Evolutionary conservation across 495 filamentous ascomycete species (phyloP), one percentile per base, ranked within the genome.

Genomic region (Xylaria sp.): DNA sequence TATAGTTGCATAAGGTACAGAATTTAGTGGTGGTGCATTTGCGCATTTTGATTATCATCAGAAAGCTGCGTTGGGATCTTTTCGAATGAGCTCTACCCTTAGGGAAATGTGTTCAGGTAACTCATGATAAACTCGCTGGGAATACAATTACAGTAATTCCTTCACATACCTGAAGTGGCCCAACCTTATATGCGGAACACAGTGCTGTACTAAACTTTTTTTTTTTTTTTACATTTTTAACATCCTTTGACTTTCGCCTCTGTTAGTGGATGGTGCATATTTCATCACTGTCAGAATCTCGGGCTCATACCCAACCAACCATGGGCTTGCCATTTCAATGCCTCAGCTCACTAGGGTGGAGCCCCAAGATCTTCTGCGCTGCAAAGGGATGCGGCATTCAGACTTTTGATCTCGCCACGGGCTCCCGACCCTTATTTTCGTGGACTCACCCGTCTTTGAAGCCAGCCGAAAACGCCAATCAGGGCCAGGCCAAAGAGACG

Each of bases 311-410:
- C 44, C 40, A 50, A 31, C 17, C 57, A 88, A 31, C 17, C 57
- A 88, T 89, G 77, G 83, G 85, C 73, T 74, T 90, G 61, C 80
- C 81, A 35, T 84, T 84, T 65, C 84, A 80, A 69, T 75, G 71
- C 62, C 82, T 77, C 71, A 81, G 63, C 70, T 75, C 35, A 61
- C 78, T 72, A 35, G 75, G 70, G 53, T 73, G 73, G 68, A 69
- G 69, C 71, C 76, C 81, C 63, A 59, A 37, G 31, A 63, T 89
- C 21, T 76, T 92, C 33, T 75, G 91, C 64, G 89, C 85, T 17
- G 87, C 89, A 31, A 82, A 84, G 50, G 88, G 89, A 11, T 76
- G 85, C n/a, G 80, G 81, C 67, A 81, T 91, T 50, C 86, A 86
- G 72, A 83, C 82, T 19, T 87, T 86, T 61, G 79, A 83, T 70